These are phyloP conservation scores for Amauroascus verrucosus DNA, from an alignment of 2,329 filamentous ascomycete species.

Conservation along the genomic window DNA sequence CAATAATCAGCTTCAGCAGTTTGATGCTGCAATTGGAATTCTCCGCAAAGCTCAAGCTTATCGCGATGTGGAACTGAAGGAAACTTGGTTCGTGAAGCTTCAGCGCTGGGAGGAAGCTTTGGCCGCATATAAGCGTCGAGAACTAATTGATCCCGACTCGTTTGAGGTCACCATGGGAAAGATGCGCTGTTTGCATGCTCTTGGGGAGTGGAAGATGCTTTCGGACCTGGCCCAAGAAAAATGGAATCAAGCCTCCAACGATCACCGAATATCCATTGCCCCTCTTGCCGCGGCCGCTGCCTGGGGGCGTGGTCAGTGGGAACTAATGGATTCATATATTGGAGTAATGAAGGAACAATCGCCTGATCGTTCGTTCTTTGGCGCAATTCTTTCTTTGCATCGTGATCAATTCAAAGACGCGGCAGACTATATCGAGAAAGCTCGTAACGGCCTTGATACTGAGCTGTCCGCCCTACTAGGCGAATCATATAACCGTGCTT, in stretches of 20 bases:
- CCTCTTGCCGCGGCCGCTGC: slow-evolving; percentile 89
- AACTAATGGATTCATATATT: slow-evolving; percentile 95
- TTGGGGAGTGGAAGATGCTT: slow-evolving; percentile 94
- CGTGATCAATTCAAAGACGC: slow-evolving; percentile 93
- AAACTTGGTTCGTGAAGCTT: slow-evolving; percentile 98
- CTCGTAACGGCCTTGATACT: slow-evolving; percentile 84
- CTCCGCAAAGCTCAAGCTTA: slow-evolving; percentile 91
- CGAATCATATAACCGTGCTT: slow-evolving; percentile 95
- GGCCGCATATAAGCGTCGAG: slow-evolving; percentile 58
- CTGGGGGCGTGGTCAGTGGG: slow-evolving; percentile 95
- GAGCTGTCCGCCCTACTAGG: slow-evolving; percentile 94
- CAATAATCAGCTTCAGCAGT: slow-evolving; percentile 98
- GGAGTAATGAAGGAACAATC: slow-evolving; percentile 89
- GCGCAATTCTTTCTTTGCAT: slow-evolving; percentile 87
- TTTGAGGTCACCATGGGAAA: slow-evolving; percentile 99
- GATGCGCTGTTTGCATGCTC: slow-evolving; percentile 93
- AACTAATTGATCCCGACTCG: slow-evolving; percentile 61
- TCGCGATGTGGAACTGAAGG: slow-evolving; percentile 87
- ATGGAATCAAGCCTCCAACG: slow-evolving; percentile 79
- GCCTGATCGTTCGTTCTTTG: slow-evolving; percentile 93
- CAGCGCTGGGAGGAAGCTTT: slow-evolving; percentile 97
- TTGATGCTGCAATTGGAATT: slow-evolving; percentile 96
- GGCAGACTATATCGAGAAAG: slow-evolving; percentile 77
- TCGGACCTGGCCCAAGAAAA: slow-evolving; percentile 82
- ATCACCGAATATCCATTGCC: slow-evolving; percentile 83